Evolutionary conservation across 305 asterid species (phyloP), one percentile per base, ranked within the genome.

Genomic region (Fraxinus baroniana): DNA sequence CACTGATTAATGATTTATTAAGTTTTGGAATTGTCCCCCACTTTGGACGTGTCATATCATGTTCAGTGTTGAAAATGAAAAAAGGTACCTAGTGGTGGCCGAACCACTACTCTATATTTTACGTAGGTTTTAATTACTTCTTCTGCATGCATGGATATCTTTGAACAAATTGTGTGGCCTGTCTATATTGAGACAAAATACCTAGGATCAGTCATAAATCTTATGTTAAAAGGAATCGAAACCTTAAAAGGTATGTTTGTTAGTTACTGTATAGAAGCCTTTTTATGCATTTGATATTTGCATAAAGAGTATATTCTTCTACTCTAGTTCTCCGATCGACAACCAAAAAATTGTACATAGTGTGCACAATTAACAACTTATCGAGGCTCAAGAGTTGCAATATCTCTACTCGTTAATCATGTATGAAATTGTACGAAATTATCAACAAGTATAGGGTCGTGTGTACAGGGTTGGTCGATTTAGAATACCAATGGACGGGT

Each of bases 381-480:
- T 60, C 0, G 30, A 60, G 30, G 70, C 32, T 20, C 30, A 4
- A 20, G 30, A 55, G 28, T 60, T 8, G 70, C 70, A 18, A 57
- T 6, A 20, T 20, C 28, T 60, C 30, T 20, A 9, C 32, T 62
- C 33, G 2, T 24, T 46, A 28, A 26, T 22, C 30, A 2, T 72
- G 44, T 15, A 2, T 32, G 49, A 72, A 32, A 72, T n/a, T 35
- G 77, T 35, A 72, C 46, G 13, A 71, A 33, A 17, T 33, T 35
- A 72, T 17, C 5, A 9, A 71, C 41, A 71, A 15, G 46, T 33
- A 32, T 6, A 12, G 4, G 74, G 74, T 0, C 28, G 15, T 35
- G 30, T n/a, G 7, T 4, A 13, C 81, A 96, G 99, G 88, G 94
- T 96, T 64, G 99, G 99, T 37, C 88, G 99, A 80, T 96, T 96